Base-by-base conservation (phyloP, 805 yeast species). In the Candida krabiensis region DNA sequence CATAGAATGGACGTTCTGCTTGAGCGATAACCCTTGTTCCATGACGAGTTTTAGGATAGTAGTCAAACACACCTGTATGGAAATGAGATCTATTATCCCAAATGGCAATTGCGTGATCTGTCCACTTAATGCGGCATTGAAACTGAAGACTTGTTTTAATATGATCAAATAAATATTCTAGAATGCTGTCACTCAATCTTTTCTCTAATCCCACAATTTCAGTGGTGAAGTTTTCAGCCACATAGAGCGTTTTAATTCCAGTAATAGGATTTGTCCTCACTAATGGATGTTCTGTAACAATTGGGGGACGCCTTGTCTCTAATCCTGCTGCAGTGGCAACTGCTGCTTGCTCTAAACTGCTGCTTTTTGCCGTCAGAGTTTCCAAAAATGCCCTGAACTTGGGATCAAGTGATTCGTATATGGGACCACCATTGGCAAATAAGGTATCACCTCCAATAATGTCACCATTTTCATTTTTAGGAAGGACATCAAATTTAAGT, bases 341-440 rank as follows among this genome's bases (percentile, higher is more conserved):
- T 34, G 74, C 87, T 25, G 61, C 57, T 32, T 50, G 44, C 35
- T 67, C 62, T 4, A 86, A 69, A 45, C 75, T 78, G 5, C 62
- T 30, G 31, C 63, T 4, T 86, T 86, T 60, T 81, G 90, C 88
- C 49, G 74, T 75, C 52, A 83, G 69, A 0, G 81, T 80, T 15
- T 67, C 64, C 33, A 83, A 61, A 43, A 79, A 67, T 49, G 72
- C 63, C 55, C 77, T 71, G 64, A 83, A 77, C 22, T 64, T 71
- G n/a, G 83, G 80, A 3, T 86, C 81, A 36, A 83, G 66, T 46
- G 87, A 63, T 44, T 78, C 72, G 59, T 79, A 83, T 12, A 85
- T 86, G 53, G 80, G 86, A 23, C 67, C 70, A 19, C 79, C 69
- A 54, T 80, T 83, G 11, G 85, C 77, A 55, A 80, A 83, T 23